Evolutionary conservation across 1,284 basidiomycete species (phyloP), one percentile per base, ranked within the genome.

Genomic region (Austropuccinia psidii): DNA sequence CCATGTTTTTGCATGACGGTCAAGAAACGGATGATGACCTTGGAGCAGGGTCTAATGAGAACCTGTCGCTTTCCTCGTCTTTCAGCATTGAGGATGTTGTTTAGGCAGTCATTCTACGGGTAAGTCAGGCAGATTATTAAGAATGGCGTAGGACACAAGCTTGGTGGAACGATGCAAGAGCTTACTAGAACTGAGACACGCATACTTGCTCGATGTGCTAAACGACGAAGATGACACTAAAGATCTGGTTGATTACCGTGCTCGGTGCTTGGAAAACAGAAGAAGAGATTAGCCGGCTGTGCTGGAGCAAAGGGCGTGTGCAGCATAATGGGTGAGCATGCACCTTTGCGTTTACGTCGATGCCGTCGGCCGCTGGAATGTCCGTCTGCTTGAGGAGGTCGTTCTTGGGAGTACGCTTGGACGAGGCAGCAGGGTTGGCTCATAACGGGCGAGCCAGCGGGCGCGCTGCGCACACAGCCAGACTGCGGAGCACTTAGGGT

Each of bases 61-160:
- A 97, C 93, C 85, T 97, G 93, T 47, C 78, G 91, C 86, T 97
- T 97, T 81, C 93, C 94, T 81, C 92, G 90, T 82, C 92, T 90
- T 86, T 97, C 94, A 80, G 94, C 93, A 80, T 97, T 97, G 88
- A 94, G 90, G 78, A 96, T 95, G 87, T 91, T 93, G 87, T 95
- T 95, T 85, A 89, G 84, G 85, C 89, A 90, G 84, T 92, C 90
- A 81, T 91, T 91, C 68, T 70, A 24, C 17, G 45, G 50, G 2
- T 62, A 50, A 37, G 43, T 1, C 50, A 29, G 11, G 39, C 19
- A n/a, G 29, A 19, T 52, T 2, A 62, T 39, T 37, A 13, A 21
- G 37, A 29, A 43, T 31, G 15, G 24, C 31, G 37, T 29, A 6
- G 24, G 35, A 15, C 8, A 49, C 35, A n/a, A 43, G 29, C 1